phyloP scores from a whole-genome alignment of 331 rosid species.

The Dryas integrifolia region DNA sequence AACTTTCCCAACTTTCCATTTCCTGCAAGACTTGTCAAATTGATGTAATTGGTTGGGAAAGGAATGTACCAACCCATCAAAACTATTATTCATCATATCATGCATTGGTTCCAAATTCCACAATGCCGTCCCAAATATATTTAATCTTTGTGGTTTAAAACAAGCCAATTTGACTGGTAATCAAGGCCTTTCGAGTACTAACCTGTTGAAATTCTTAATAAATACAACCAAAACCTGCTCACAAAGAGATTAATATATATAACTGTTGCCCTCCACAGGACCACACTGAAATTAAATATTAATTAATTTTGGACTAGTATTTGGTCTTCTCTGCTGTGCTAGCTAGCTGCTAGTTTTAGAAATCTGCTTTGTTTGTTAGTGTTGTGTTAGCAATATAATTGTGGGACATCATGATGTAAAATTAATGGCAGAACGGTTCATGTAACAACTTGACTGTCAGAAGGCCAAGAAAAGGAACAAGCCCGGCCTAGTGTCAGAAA shows the following conservation, averaged over 20 bases:
- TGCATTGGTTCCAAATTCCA: neutral
- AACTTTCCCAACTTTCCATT: neutral
- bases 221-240: neutral
- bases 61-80: neutral
- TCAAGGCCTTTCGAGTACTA: neutral
- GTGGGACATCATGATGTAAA: neutral
- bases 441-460: too few species aligned
- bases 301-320: neutral
- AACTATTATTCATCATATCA: neutral
- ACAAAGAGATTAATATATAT: neutral
- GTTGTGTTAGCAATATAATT: neutral
- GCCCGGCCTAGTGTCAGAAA: too few species aligned
- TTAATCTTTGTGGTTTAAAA: too few species aligned
- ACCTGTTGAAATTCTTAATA: neutral
- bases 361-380: neutral
- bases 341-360: neutral
- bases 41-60: too few species aligned
- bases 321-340: conserved; percentile 5
- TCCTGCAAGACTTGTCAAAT: neutral
- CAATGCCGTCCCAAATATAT: neutral
- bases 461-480: too few species aligned
- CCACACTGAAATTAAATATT: neutral
- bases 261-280: neutral
- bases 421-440: too few species aligned
- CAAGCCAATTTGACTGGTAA: neutral